Percentiles rank a stretch among this genome's conserved stretches.
phyloP scores from a whole-genome alignment of 352 stramenopile genomes.

The Thalassiosira ordinaria region DNA sequence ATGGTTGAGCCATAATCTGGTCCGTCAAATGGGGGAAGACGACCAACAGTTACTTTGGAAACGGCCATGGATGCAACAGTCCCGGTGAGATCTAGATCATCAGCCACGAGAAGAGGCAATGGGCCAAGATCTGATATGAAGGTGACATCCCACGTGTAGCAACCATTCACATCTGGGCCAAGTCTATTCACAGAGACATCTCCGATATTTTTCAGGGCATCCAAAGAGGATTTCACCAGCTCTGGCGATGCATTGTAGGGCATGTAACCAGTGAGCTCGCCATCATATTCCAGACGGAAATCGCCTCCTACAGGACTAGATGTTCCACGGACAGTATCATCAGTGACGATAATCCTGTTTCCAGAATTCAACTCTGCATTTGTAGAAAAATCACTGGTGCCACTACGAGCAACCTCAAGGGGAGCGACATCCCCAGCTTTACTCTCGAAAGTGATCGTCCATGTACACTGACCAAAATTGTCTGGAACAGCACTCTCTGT shows the following conservation, averaged over 20 bases:
- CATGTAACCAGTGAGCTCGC: slow-evolving; percentile 87
- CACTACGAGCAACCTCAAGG: slow-evolving; percentile 53
- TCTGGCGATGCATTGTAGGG: slow-evolving; percentile 89
- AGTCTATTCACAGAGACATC: slow-evolving; percentile 90
- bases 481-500: slow-evolving; percentile 60
- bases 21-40: slow-evolving; percentile 92
- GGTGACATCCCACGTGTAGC: slow-evolving; percentile 89
- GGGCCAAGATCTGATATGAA: slow-evolving; percentile 92
- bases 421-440: slow-evolving; percentile 88
- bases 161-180: slow-evolving; percentile 85
- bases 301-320: slow-evolving; percentile 92
- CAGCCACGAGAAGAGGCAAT: slow-evolving; percentile 85
- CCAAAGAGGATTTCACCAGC: slow-evolving; percentile 90
- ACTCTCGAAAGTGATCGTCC: slow-evolving; percentile 92
- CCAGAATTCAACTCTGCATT: slow-evolving; percentile 53
- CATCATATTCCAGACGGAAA: slow-evolving; percentile 90
- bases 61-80: slow-evolving; percentile 89
- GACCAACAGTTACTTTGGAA: slow-evolving; percentile 85
- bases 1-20: slow-evolving; percentile 87
- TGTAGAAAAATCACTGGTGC: slow-evolving; percentile 62
- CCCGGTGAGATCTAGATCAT: slow-evolving; percentile 89
- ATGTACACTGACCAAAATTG: slow-evolving; percentile 88
- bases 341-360: slow-evolving; percentile 50
- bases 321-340: slow-evolving; percentile 88
- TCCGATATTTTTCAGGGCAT: slow-evolving; percentile 89